phyloP scores from a whole-genome alignment of 306 rosid species.

The Cicer bijugum region DNA sequence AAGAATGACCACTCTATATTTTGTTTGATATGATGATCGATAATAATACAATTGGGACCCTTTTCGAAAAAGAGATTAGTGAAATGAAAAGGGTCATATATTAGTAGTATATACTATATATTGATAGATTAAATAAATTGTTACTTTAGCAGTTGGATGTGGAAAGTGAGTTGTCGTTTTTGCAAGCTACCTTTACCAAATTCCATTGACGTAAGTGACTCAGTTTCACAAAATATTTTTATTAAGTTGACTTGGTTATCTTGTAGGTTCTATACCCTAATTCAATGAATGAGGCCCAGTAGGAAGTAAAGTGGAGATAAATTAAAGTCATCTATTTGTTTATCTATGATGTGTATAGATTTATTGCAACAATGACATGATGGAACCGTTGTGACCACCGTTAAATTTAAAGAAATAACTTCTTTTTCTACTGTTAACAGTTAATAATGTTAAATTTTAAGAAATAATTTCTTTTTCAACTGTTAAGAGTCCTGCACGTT shows the following conservation, averaged over 20 bases:
- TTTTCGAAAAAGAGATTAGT: background rate
- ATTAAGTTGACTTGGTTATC: background rate
- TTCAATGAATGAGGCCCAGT: too few relatives aligned
- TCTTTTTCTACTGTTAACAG: too few relatives aligned
- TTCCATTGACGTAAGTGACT: conserved; percentile 7
- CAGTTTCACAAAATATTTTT: background rate
- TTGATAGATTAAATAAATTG: background rate
- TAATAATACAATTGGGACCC: conserved; percentile 23
- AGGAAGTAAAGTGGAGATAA: too few relatives aligned
- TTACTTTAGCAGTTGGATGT: conserved; percentile 29
- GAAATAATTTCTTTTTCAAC: too few relatives aligned
- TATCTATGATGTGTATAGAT: too few relatives aligned
- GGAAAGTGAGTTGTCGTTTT: conserved; percentile 9
- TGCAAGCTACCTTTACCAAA: conserved; percentile 14
- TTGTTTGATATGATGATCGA: conserved; percentile 4
- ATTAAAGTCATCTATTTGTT: too few relatives aligned
- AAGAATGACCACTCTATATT: background rate
- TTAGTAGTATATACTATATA: conserved; percentile 1
- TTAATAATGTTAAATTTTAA: too few relatives aligned
- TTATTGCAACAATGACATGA: too few relatives aligned
- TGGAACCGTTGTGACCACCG: too few relatives aligned
- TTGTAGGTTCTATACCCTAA: background rate
- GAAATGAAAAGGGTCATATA: conserved; percentile 9
- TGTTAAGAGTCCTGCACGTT: too few relatives aligned
- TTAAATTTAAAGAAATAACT: too few relatives aligned